Conservation (phyloP, 805 yeast species). For the Saccharomycopsis sp. region DNA sequence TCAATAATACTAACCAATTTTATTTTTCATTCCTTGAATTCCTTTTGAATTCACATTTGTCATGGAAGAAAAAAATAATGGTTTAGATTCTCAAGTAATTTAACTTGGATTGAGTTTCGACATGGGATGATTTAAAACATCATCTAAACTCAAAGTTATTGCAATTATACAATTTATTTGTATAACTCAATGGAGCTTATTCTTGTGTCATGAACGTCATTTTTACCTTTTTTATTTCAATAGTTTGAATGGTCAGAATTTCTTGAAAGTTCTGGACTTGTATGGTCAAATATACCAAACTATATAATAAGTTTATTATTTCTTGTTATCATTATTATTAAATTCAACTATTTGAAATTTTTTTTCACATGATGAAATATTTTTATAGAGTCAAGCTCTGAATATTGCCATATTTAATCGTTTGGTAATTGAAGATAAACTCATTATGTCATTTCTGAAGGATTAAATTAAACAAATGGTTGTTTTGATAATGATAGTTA, state of each 20-base stretch:
- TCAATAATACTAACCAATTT: not conserved
- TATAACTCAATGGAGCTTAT: conserved; percentile 19
- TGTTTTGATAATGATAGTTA: not conserved
- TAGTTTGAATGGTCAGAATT: not conserved
- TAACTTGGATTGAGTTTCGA: conserved; percentile 14
- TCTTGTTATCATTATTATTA: not conserved
- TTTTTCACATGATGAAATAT: conserved; percentile 18
- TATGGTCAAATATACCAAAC: conserved; percentile 16
- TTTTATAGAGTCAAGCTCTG: conserved; percentile 20
- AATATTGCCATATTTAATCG: conserved; percentile 13
- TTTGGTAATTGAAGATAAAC: conserved; percentile 8
- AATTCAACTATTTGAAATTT: not conserved
- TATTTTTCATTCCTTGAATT: no score
- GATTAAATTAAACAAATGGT: not conserved
- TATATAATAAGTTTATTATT: not conserved
- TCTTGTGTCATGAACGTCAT: conserved; percentile 14
- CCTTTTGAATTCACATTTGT: not conserved
- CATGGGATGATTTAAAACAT: conserved; percentile 10
- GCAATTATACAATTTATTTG: conserved; percentile 8
- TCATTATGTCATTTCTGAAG: not conserved
- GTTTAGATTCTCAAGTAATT: no score
- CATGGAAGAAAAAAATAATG: not conserved
- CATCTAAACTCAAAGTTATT: conserved; percentile 18
- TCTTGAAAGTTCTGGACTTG: not conserved
- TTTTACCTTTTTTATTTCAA: conserved; percentile 9